Evolutionary conservation across 495 filamentous ascomycete species (phyloP).

Genomic region (Cladorrhinum samala): DNA sequence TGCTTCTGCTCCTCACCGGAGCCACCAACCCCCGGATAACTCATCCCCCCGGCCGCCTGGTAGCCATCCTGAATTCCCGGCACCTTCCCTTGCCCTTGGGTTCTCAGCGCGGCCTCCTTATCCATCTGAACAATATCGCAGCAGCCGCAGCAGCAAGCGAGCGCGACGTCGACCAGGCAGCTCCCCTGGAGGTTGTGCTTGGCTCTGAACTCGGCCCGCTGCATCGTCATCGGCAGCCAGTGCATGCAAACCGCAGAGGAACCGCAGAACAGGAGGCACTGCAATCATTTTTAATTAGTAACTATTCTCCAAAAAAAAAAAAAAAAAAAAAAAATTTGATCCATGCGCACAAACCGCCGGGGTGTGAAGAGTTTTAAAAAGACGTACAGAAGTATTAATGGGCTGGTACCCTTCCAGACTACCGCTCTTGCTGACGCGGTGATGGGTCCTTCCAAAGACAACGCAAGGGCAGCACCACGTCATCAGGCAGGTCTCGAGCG

Average conservation of each 20-base stretch:
- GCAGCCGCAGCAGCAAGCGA: conserved; percentile 36
- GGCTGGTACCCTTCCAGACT: conserved; percentile 36
- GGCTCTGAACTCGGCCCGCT: conserved; percentile 37
- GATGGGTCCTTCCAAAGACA: conserved; percentile 41
- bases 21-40: neutral
- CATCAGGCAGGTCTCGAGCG: conserved; percentile 33
- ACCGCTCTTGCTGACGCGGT: conserved; percentile 35
- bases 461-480: conserved; percentile 41
- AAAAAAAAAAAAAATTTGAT: neutral
- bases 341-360: no score
- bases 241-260: conserved; percentile 27
- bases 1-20: neutral
- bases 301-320: neutral
- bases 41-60: neutral
- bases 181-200: conserved; percentile 39
- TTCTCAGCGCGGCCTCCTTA: conserved; percentile 26
- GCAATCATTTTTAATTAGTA: conserved; percentile 5
- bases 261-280: conserved; percentile 33
- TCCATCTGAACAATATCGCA: conserved; percentile 36
- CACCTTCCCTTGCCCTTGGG: neutral
- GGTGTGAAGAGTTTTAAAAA: no score
- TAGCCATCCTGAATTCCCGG: neutral
- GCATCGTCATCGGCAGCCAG: conserved; percentile 34
- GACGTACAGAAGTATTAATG: conserved; percentile 38
- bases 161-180: conserved; percentile 32